phyloP scores from a whole-genome alignment of 2,329 filamentous ascomycete species.

The Myriosclerotinia scirpicola region DNA sequence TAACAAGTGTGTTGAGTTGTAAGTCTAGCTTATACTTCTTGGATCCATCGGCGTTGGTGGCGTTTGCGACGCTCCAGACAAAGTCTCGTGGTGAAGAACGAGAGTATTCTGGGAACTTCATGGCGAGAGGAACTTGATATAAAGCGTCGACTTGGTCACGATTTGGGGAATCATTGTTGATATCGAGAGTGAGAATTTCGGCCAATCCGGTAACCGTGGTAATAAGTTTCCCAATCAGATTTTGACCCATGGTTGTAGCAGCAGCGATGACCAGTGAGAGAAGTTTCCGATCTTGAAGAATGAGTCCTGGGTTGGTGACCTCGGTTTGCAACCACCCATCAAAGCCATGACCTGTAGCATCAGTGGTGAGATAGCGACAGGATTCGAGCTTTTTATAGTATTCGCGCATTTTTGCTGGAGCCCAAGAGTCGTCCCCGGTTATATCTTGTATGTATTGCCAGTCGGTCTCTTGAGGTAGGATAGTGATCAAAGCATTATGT shows the following conservation, averaged over 20 bases:
- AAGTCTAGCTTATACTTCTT: constrained; percentile 33
- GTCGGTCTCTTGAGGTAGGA: constrained; percentile 30
- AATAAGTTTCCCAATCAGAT: neutral
- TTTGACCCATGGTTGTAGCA: neutral
- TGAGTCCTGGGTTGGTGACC: constrained; percentile 25
- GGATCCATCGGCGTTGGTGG: constrained; percentile 29
- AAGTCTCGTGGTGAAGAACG: constrained; percentile 35
- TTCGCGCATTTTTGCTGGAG: constrained; percentile 43
- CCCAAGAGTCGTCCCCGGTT: constrained; percentile 34
- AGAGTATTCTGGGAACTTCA: constrained; percentile 22
- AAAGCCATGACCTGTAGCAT: constrained; percentile 36
- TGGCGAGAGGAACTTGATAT: constrained; percentile 33
- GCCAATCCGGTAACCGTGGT: constrained; percentile 5
- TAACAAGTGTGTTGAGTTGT: constrained; percentile 41
- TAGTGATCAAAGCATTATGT: constrained; percentile 32
- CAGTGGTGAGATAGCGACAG: constrained; percentile 44
- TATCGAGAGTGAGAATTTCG: constrained; percentile 12
- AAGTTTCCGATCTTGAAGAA: constrained; percentile 28
- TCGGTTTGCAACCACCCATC: constrained; percentile 39
- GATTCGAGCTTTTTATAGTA: constrained; percentile 47
- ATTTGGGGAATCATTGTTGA: constrained; percentile 24
- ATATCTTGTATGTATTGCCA: constrained; percentile 33
- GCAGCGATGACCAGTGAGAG: constrained; percentile 11
- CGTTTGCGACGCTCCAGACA: constrained; percentile 23
- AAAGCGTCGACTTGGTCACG: constrained; percentile 28